These are phyloP conservation scores for Diphasiastrum complanatum DNA, from an alignment of 83 land plant species.

Conservation along the genomic window DNA sequence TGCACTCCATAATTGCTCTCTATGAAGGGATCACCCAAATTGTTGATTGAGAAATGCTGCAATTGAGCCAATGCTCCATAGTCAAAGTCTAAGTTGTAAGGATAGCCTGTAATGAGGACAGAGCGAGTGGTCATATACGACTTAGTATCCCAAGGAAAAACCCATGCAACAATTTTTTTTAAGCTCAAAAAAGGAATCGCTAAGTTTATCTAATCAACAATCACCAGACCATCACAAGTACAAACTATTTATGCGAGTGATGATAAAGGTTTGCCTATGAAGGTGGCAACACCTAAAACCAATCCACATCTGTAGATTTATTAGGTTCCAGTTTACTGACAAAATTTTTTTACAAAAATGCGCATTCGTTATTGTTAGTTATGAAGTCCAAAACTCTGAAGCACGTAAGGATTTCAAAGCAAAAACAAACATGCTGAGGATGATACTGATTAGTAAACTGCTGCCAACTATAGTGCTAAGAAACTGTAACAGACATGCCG, in stretches of 20 bases:
- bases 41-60: slow-evolving; percentile 97
- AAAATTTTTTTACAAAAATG: too few species aligned
- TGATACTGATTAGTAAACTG: too few species aligned
- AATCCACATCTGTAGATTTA: too few species aligned
- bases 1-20: slow-evolving; percentile 99
- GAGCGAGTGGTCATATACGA: not conserved
- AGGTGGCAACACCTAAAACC: too few species aligned
- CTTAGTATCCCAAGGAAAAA: not conserved
- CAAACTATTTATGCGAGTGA: too few species aligned
- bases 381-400: too few species aligned
- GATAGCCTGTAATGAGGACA: slow-evolving; percentile 65
- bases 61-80: slow-evolving; percentile 87
- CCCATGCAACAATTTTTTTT: not conserved
- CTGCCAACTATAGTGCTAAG: not conserved
- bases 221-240: not conserved
- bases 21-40: slow-evolving; percentile 98
- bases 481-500: not conserved
- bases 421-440: too few species aligned
- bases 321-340: too few species aligned
- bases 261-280: too few species aligned
- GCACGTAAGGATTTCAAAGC: too few species aligned
- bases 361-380: too few species aligned
- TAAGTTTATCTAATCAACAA: not conserved
- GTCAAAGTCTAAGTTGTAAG: slow-evolving; percentile 95
- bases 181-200: not conserved